Evolutionary conservation across 169 alveolate genomes (phyloP).

Genomic region (Cryptosporidium meleagridis): DNA sequence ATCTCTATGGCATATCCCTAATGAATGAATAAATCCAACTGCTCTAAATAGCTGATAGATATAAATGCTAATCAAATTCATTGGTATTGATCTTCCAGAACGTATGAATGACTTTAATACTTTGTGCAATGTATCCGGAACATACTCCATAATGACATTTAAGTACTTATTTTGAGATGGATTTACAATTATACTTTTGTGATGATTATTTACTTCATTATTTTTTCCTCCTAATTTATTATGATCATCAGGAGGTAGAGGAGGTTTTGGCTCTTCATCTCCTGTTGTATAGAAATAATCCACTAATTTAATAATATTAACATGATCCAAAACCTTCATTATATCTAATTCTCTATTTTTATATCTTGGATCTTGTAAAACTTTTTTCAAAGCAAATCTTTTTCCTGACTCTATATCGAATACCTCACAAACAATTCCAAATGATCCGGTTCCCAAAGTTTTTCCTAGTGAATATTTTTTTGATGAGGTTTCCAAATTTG

Average conservation of each 20-base stretch:
- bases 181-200: background rate
- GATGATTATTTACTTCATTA: conserved; percentile 11
- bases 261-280: conserved; percentile 78
- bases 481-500: conserved; percentile 27
- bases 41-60: conserved; percentile 95
- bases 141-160: conserved; percentile 97
- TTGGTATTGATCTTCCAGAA: conserved; percentile 90
- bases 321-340: conserved; percentile 93
- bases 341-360: conserved; percentile 96
- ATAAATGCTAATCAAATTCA: conserved; percentile 91
- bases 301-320: conserved; percentile 91
- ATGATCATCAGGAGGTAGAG: conserved; percentile 77
- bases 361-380: conserved; percentile 94
- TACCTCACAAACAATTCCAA: conserved; percentile 97
- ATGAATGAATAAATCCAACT: conserved; percentile 93
- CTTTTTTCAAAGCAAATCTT: conserved; percentile 97
- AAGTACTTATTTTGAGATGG: conserved; percentile 81
- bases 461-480: conserved; percentile 85
- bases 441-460: conserved; percentile 97
- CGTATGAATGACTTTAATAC: conserved; percentile 91
- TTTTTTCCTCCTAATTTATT: conserved; percentile 8
- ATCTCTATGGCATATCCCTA: conserved; percentile 97
- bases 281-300: conserved; percentile 91
- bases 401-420: conserved; percentile 93
- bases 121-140: conserved; percentile 95